Evolutionary conservation across 176 grass and related monocot genomes (phyloP).

Genomic region (Musa schizocarpa): DNA sequence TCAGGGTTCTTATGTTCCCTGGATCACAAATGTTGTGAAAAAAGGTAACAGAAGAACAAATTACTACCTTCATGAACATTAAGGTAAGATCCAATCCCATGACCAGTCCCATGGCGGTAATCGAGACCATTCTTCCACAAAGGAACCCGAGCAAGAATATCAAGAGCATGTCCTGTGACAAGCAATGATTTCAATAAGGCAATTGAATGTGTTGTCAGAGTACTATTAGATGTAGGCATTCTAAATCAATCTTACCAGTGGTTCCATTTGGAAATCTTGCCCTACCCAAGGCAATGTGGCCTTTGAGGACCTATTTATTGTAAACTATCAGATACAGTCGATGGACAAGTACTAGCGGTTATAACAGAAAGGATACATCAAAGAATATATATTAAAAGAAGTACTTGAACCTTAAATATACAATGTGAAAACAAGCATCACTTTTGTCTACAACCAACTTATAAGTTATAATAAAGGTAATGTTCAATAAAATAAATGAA

Average conservation of each 20-base stretch:
- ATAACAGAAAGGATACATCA: background rate
- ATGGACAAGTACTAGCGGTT: background rate
- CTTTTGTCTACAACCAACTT: too few relatives aligned
- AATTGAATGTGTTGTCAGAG: background rate
- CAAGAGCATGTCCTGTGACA: conserved; percentile 71
- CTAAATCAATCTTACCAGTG: conserved; percentile 43
- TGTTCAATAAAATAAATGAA: too few relatives aligned
- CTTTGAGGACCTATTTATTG: conserved; percentile 69
- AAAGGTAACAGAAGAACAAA: conserved; percentile 20
- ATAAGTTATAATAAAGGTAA: too few relatives aligned
- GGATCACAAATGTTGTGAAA: conserved; percentile 11
- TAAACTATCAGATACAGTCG: conserved; percentile 8
- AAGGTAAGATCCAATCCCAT: conserved; percentile 93
- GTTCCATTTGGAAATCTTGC: conserved; percentile 89
- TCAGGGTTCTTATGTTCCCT: conserved; percentile 2
- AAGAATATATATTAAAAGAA: background rate
- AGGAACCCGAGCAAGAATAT: conserved; percentile 74
- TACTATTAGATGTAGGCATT: background rate
- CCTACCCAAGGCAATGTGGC: conserved; percentile 65
- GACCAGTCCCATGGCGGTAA: conserved; percentile 92
- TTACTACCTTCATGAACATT: conserved; percentile 91
- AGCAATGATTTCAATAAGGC: background rate
- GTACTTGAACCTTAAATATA: background rate
- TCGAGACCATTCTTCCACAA: conserved; percentile 88
- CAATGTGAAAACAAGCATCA: background rate